These are phyloP conservation scores for Myxozyma lipomycoides DNA, from an alignment of 805 yeast species.

Conservation along the genomic window DNA sequence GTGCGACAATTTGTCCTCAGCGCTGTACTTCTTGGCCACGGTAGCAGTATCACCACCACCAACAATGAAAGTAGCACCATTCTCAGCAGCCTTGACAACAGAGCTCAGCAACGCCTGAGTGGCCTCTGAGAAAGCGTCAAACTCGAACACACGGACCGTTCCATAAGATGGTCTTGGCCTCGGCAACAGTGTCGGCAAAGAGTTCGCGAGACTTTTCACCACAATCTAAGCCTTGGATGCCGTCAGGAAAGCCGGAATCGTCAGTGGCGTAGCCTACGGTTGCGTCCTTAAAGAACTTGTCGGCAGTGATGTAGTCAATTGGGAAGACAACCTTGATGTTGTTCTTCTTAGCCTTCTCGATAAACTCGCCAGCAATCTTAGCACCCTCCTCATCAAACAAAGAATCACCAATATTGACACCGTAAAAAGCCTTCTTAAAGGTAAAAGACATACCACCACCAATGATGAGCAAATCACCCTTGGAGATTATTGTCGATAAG, in stretches of 20 bases:
- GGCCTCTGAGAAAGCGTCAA: slow-evolving; percentile 85
- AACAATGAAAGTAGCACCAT: slow-evolving; percentile 90
- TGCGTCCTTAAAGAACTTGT: slow-evolving; percentile 90
- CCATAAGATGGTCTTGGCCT: slow-evolving; percentile 98
- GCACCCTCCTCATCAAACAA: slow-evolving; percentile 93
- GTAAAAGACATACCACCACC: slow-evolving; percentile 99
- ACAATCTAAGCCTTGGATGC: slow-evolving; percentile 92
- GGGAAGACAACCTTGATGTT: slow-evolving; percentile 91
- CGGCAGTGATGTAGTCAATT: slow-evolving; percentile 93
- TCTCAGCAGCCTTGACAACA: slow-evolving; percentile 76
- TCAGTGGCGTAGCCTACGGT: slow-evolving; percentile 77
- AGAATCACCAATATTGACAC: slow-evolving; percentile 83
- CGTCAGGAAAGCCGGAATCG: slow-evolving; percentile 88
- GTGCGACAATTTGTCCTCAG: slow-evolving; percentile 91
- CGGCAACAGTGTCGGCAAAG: slow-evolving; percentile 75
- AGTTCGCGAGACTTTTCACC: slow-evolving; percentile 85
- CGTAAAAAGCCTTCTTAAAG: slow-evolving; percentile 87
- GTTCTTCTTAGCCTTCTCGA: slow-evolving; percentile 95
- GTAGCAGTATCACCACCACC: slow-evolving; percentile 99
- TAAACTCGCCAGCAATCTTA: slow-evolving; percentile 83
- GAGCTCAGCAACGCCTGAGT: slow-evolving; percentile 88
- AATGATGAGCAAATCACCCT: slow-evolving; percentile 88
- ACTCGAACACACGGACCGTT: slow-evolving; percentile 99
- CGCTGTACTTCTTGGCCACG: slow-evolving; percentile 95
- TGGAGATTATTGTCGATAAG: slow-evolving; percentile 93